Percentiles rank a stretch among this genome's conserved stretches.
phyloP scores from a whole-genome alignment of 345 rosid genomes.

The Carallia brachiata region DNA sequence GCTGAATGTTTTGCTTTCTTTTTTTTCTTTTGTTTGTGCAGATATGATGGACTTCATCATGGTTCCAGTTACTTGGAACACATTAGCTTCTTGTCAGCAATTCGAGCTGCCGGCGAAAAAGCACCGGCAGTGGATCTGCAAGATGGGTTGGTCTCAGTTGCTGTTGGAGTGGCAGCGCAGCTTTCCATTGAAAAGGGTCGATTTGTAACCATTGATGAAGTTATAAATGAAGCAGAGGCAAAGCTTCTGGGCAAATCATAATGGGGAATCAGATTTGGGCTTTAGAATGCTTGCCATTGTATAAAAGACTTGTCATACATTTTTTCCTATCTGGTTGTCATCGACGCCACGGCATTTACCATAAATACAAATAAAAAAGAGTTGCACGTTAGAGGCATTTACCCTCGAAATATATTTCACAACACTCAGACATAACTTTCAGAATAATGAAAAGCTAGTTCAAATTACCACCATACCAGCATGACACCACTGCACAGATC shows the following conservation, averaged over 20 bases:
- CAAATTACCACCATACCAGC: no score
- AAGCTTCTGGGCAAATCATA: not conserved
- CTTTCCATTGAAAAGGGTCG: slow-evolving; percentile 72
- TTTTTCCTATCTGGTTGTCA: no score
- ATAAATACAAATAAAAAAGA: no score
- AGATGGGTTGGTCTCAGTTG: slow-evolving; percentile 90
- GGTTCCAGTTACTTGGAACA: slow-evolving; percentile 97
- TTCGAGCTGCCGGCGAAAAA: slow-evolving; percentile 44
- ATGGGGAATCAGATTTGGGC: no score
- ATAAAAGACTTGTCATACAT: no score
- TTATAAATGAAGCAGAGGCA: slow-evolving; percentile 32
- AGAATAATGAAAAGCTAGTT: no score
- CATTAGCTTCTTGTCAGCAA: slow-evolving; percentile 63
- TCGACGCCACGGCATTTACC: no score
- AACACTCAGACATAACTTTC: no score
- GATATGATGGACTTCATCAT: slow-evolving; percentile 88
- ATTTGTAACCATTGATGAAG: slow-evolving; percentile 64
- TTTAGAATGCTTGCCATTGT: no score
- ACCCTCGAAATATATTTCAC: no score
- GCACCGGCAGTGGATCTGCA: slow-evolving; percentile 69
- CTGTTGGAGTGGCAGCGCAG: slow-evolving; percentile 97
- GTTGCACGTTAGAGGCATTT: no score
- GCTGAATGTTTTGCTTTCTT: not conserved
- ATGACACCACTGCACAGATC: no score
- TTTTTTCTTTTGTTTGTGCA: slow-evolving; percentile 20